Evolutionary conservation across 1,139 yeast species (phyloP), one percentile per base, ranked within the genome.

Genomic region (Candida sp.): DNA sequence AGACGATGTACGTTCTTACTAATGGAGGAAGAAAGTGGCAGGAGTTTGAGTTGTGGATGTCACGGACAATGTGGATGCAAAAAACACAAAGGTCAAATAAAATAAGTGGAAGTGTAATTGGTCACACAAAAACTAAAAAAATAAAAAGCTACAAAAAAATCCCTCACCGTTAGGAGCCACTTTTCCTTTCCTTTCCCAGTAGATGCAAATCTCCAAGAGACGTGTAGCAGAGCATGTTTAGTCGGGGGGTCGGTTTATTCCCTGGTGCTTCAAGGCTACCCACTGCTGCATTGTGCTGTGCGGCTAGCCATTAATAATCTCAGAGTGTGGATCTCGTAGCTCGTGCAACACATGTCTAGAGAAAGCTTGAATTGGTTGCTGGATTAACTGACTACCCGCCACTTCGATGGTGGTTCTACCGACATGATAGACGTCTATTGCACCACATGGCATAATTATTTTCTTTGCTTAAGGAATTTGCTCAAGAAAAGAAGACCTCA

Each of bases 21-120:
- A 34, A 34, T 34, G 7, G 17, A 9, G 22, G 22, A 34, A 34
- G 38, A 34, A 34, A n/a, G 22, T 34, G 17, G 17, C 17, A 17
- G 17, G 17, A 17, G 17, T 17, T 17, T 17, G 17, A 17, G 17
- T 17, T 17, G 38, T 26, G 35, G 39, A 43, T 26, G 23, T 25
- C 27, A 26, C 46, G 46, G 46, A 35, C 27, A 30, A 26, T 35
- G 33, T 44, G 46, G 46, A 44, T 44, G 46, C 46, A 44, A 44
- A 44, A 44, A 42, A 33, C 31, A 28, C 31, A 28, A 34, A 34
- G 7, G 38, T 6, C 12, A 5, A 34, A 34, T 22, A 33, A 33
- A 42, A 12, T n/a, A 9, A 17, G 17, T 17, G 17, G 17, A 17
- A 17, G 17, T 25, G 34, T 22, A 17, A n/a, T 8, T 39, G 42